Base-by-base conservation (phyloP, 306 rosid species). In the Sesbania bispinosa region DNA sequence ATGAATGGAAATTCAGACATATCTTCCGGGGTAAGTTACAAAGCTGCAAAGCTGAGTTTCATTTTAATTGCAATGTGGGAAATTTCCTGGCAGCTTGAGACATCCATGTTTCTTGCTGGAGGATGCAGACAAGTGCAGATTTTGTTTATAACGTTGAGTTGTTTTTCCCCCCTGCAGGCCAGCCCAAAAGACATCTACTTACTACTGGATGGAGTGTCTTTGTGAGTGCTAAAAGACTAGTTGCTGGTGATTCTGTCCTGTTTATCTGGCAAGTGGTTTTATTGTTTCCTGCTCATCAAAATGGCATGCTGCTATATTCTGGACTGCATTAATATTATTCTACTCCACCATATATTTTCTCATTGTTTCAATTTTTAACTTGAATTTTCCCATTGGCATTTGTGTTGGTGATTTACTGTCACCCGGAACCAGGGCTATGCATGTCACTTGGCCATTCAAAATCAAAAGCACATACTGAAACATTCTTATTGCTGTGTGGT, bases 121-220 rank as follows among this genome's bases (percentile, higher is more conserved):
- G 53, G 47, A 10, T 51, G 19, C 39, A 13, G 13, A 29, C 5
- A 66, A 62, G 54, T 46, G 19, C 0, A 47, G n/a, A 39, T 50
- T 29, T 65, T 62, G 48, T 41, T 13, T 43, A 60, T 27, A 24
- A 62, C 20, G 24, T 33, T 68, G 41, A 11, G 10, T 52, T 59
- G 67, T 71, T 77, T 23, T 51, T 53, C 8, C 8, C n/a, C 21
- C n/a, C 2, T 79, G 79, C 85, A 94, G 99, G 99, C 79, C 99
- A 94, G 84, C 99, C 99, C 39, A 94, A 94, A 84, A 86, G 99
- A 74, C 99, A 94, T 75, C 96, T 94, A 45, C 99, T 94, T 77
- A 94, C 99, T 0, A 94, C 99, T 7, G 99, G 99, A 71, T 94
- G 99, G 99, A 94, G 99, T 76, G 99, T 94, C 64, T 94, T 94